Evolutionary conservation across 2,329 filamentous ascomycete species (phyloP), one percentile per base, ranked within the genome.

Genomic region (Aspergillus awamori): DNA sequence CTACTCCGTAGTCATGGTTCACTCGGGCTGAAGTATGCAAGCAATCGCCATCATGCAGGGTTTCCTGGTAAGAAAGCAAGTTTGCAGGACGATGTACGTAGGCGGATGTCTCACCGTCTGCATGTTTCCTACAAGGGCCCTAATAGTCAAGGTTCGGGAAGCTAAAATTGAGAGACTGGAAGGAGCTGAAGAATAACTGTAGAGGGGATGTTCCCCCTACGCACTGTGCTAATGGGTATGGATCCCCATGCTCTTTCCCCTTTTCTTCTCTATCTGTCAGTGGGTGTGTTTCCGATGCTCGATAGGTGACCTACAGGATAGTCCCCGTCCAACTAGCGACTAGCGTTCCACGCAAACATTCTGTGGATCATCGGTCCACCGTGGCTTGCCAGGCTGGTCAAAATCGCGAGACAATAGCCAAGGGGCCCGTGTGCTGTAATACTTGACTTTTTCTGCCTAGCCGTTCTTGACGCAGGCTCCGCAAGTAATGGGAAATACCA

Each of bases 11-110:
- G 53, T 39, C 30, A 48, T 39, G 4, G 8, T 36, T 38, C 36
- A 59, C 61, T 62, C 52, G 45, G 57, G 60, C 57, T 57, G 57
- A 41, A 53, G 8, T 24, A 51, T 58, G 60, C 56, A 63, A 60
- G 61, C 59, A 61, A 63, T 59, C 43, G 61, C 59, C 63, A 63
- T 59, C 43, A 59, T 62, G 59, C 59, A 63, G n/a, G 30, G 28
- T 55, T 61, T 62, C 61, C 57, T 41, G 62, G 63, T 45, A 53
- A 58, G 55, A 39, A 47, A 55, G 48, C 36, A 33, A 26, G 24
- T 22, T 57, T 49, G 45, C 55, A 58, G 53, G 51, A 53, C 36
- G 38, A 52, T 57, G 52, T 51, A 24, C 43, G 43, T 58, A 7
- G 48, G 41, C 26, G 53, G 48, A 43, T 55, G 51, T 41, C 26